Evolutionary conservation across 129 eudicot species (phyloP).

Genomic region (Ambrosia trifida): DNA sequence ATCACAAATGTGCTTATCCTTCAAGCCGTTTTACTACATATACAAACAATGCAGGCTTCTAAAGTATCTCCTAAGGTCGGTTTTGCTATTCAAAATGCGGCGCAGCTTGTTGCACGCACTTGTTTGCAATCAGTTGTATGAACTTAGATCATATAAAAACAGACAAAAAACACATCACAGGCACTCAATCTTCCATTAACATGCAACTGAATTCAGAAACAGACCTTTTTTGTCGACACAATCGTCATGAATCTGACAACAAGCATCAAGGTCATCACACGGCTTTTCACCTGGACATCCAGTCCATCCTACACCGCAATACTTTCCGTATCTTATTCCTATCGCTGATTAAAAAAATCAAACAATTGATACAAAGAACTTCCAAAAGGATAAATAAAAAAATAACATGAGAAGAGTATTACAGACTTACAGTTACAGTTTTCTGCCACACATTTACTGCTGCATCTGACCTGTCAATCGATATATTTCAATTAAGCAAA

Average conservation of each 20-base stretch:
- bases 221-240: conserved; percentile 78
- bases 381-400: not conserved
- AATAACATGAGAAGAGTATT: conserved; percentile 22
- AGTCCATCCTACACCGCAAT: conserved; percentile 95
- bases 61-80: not conserved
- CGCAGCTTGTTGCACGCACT: too few species aligned
- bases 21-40: not conserved
- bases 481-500: conserved; percentile 14
- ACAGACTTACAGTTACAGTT: conserved; percentile 79
- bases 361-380: not conserved
- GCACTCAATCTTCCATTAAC: not conserved
- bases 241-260: conserved; percentile 89
- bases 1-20: not conserved
- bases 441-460: conserved; percentile 71
- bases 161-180: conserved; percentile 8
- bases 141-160: not conserved
- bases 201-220: not conserved
- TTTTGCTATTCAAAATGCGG: too few species aligned
- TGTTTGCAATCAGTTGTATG: not conserved
- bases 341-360: conserved; percentile 42
- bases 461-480: conserved; percentile 60
- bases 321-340: conserved; percentile 93
- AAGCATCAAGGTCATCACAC: conserved; percentile 96
- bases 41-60: not conserved
- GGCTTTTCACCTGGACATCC: conserved; percentile 99